Evolutionary conservation across 768 basidiomycete species (phyloP), one percentile per base, ranked within the genome.

Genomic region (Crepidotus variabilis): DNA sequence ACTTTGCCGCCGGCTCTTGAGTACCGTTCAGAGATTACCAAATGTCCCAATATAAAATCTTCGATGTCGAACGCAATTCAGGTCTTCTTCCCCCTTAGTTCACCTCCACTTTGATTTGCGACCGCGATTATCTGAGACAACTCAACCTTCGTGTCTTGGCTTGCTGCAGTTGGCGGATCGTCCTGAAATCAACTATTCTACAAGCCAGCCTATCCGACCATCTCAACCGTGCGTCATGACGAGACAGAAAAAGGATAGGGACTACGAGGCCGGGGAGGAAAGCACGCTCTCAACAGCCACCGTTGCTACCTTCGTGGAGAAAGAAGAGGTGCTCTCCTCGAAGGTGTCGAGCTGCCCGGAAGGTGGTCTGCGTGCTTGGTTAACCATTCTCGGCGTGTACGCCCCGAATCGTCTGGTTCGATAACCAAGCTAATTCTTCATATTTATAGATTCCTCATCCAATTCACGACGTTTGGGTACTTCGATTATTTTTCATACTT

Each of bases 391-490:
- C n/a, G 79, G 79, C 51, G 76, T 75, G 75, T 78, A 59, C 61
- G 72, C 64, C n/a, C 45, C 22, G 21, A 48, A 21, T 28, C 34
- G 36, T 11, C 50, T 23, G 33, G 50, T 36, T 16, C 5, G 13
- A n/a, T 24, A 22, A 21, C 21, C 51, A 5, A 54, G n/a, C 50
- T 51, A 13, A 21, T 18, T n/a, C 3, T 14, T 4, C 11, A 43
- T 20, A 28, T 28, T 4, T 55, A 14, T 51, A 76, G 76, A 22
- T 75, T 72, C 63, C 56, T 78, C 14, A 57, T 69, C n/a, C 76
- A 78, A 58, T 74, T 77, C 56, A 69, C 69, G 36, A 73, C 75
- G 14, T 79, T 79, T 63, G 79, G 79, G 73, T 77, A 57, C 18
- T 34, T 58, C 23, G n/a, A 18, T 10, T 13, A 16, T 2, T 22